Base-by-base conservation (phyloP, 345 rosid species). In the Excoecaria agallocha region DNA sequence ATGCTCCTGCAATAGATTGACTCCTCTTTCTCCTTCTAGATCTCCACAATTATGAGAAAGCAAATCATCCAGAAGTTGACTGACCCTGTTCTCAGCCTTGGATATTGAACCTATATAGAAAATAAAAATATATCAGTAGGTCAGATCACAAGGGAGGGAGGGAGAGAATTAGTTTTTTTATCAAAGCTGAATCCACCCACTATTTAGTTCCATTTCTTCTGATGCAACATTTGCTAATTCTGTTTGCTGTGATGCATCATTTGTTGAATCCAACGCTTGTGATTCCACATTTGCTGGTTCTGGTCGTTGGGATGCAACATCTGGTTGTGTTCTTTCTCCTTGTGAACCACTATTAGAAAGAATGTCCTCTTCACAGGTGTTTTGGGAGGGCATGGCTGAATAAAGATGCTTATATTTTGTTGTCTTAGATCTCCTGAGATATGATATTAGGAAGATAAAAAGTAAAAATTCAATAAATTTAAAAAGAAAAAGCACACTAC, bases 1-100 rank as follows among this genome's bases (percentile, higher is more conserved):
- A 35, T 35, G 79, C 67, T 88, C 88, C 74, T 84, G 85, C 66
- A 93, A 78, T 72, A 90, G 84, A 76, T 51, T 82, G 66, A 85
- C 45, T 5, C 87, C 85, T 38, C 82, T 87, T 77, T 86, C 94
- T 72, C 87, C 91, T 73, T 83, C 92, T 41, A 87, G 87, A 56
- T 86, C 89, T 80, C 83, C 90, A 68, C 25, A 78, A 73, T 64
- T 78, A 69, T 52, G 43, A 46, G 89, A 69, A 72, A 93, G 89
- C 81, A 93, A 72, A 65, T 85, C 84, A 74, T 81, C 88, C 76
- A 91, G 66, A 80, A 90, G 78, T 17, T 86, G 85, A 57, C 76
- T 43, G 30, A 85, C 77, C 79, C 50, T 64, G 68, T 81, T 83
- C 79, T 82, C 90, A 35, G 80, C 85, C 79, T 79, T 76, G 41